phyloP scores from a whole-genome alignment of 2,329 filamentous ascomycete genomes.

The Trichophyton benhamiae region DNA sequence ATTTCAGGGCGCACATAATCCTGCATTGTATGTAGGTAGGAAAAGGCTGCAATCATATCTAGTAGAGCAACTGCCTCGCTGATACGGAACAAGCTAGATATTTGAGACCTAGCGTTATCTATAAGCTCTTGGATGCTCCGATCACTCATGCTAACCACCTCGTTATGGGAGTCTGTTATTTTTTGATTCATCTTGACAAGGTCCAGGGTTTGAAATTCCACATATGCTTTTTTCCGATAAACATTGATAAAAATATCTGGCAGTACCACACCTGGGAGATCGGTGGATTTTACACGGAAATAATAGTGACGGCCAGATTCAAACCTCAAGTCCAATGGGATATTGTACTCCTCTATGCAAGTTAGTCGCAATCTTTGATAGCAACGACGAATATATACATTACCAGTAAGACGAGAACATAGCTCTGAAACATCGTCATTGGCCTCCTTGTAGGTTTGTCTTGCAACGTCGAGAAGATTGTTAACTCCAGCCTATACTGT shows the following conservation, averaged over 20 bases:
- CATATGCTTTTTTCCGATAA: slow-evolving; percentile 55
- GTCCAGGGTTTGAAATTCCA: slow-evolving; percentile 79
- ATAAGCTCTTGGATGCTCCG: slow-evolving; percentile 60
- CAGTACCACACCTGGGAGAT: slow-evolving; percentile 49
- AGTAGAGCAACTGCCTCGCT: slow-evolving; percentile 77
- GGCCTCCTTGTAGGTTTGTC: slow-evolving; percentile 80
- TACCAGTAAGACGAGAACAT: slow-evolving; percentile 55
- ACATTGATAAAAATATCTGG: slow-evolving; percentile 67
- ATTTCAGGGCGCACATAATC: slow-evolving; percentile 60
- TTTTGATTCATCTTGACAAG: slow-evolving; percentile 69
- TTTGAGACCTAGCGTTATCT: slow-evolving; percentile 55
- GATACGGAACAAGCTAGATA: slow-evolving; percentile 65
- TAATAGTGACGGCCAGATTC: slow-evolving; percentile 71
- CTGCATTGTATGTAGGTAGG: slow-evolving; percentile 55
- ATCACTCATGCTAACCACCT: slow-evolving; percentile 75
- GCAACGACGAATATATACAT: slow-evolving; percentile 9
- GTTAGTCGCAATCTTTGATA: slow-evolving; percentile 14
- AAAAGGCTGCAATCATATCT: slow-evolving; percentile 73
- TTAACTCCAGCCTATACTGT: slow-evolving; percentile 57
- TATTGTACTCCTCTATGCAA: slow-evolving; percentile 41
- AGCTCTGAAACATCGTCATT: slow-evolving; percentile 65
- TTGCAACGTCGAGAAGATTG: slow-evolving; percentile 74
- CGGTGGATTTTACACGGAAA: slow-evolving; percentile 50
- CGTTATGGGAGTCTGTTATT: slow-evolving; percentile 68
- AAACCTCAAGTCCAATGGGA: slow-evolving; percentile 58